phyloP scores from a whole-genome alignment of 257 asterid species.

The Solanum sitiens region DNA sequence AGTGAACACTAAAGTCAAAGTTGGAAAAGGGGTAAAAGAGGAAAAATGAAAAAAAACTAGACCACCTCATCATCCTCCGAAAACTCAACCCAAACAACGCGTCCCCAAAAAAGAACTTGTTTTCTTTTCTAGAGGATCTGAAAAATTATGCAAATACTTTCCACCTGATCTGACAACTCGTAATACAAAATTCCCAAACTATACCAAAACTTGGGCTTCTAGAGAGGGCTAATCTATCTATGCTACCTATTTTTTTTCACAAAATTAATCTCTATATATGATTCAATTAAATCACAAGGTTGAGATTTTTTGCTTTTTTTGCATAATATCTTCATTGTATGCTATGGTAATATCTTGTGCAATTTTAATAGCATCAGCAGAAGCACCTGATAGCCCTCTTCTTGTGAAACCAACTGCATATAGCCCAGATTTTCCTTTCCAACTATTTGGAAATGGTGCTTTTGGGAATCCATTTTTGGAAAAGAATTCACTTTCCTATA shows the following conservation, averaged over 20 bases:
- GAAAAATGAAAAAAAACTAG: not conserved
- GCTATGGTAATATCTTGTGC: constrained; percentile 6
- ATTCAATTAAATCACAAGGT: not conserved
- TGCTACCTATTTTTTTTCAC: not conserved
- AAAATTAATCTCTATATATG: not conserved
- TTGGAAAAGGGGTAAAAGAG: not conserved
- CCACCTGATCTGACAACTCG: not conserved
- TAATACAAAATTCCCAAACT: not conserved
- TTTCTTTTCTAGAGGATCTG: no score
- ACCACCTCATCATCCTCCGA: not conserved
- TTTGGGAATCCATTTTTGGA: constrained; percentile 7
- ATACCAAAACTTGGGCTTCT: not conserved
- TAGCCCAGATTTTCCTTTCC: constrained; percentile 9
- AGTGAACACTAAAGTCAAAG: not conserved
- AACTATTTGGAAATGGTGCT: not conserved
- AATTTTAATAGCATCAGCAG: constrained; percentile 7
- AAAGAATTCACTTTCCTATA: constrained; percentile 13
- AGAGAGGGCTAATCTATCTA: not conserved
- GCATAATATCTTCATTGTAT: constrained; percentile 5
- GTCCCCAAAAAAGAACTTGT: not conserved
- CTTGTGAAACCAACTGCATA: constrained; percentile 14
- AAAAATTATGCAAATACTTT: not conserved
- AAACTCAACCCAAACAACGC: not conserved
- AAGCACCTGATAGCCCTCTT: constrained; percentile 13
- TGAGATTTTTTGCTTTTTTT: constrained; percentile 10